Evolutionary conservation across 208 protist species (phyloP), one percentile per base, ranked within the genome.

Genomic region (Phytomonas serpens): DNA sequence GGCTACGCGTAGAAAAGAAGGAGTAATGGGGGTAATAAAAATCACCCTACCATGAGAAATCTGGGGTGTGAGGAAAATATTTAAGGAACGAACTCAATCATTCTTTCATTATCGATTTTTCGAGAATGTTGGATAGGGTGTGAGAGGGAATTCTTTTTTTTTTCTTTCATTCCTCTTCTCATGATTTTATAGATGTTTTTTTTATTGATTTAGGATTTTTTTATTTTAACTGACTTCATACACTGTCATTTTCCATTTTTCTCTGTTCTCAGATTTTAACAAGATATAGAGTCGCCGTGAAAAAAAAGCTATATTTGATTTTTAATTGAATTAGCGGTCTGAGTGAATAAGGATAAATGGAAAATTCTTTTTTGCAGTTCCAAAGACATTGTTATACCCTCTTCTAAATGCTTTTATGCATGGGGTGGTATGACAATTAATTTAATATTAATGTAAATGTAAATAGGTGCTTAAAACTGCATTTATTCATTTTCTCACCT

Each of bases 1-100:
- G 90, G 92, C 73, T 97, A 94, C 76, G 88, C 85, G 69, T 85
- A 81, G 38, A 31, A 64, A 36, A 16, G 9, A 47, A 47, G 40
- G 14, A 47, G 40, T 3, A 47, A 19, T 47, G 40, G 9, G 14
- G 34, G 34, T 36, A 36, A 36, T 36, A 36, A 36, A 36, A 36
- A 36, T 36, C 34, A 23, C 14, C 7, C 40, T 11, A 47, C 40
- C 40, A 47, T 47, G 40, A 47, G 40, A 47, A 47, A 19, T 36
- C 34, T 7, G 4, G 34, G 34, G 6, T 2, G 34, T 2, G 34
- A 36, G 34, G 34, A 36, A 6, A 6, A 36, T 36, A 36, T n/a
- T n/a, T 1, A 47, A 47, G 14, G 7, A 47, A 47, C 16, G 40
- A 47, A 47, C 40, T 10, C 40, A 47, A 16, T 47, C 40, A 47